Percentiles rank a stretch among this genome's conserved stretches.
Conservation (phyloP, 805 yeast species). For the Suhomyces prunicola region DNA sequence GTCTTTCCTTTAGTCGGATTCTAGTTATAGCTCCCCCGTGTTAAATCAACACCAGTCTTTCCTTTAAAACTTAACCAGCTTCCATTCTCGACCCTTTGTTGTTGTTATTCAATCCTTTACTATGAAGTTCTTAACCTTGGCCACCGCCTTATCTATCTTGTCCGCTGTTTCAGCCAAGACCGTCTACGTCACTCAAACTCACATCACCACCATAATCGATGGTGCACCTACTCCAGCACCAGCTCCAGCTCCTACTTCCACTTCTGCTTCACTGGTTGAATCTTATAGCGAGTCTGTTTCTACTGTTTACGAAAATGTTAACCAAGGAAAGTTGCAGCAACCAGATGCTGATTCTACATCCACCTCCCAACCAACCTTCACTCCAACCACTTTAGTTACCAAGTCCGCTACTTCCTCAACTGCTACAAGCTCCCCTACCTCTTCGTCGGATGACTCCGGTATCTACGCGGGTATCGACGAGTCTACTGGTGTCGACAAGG, state of each 20-base stretch:
- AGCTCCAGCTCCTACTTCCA: constrained; percentile 8
- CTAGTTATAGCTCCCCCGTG: background rate
- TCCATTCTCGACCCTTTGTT: background rate
- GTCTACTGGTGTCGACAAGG: constrained; percentile 15
- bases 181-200: constrained; percentile 26
- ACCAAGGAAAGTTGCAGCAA: constrained; percentile 3
- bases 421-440: constrained; percentile 17
- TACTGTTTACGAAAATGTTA: constrained; percentile 3
- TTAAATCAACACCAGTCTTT: constrained; percentile 1
- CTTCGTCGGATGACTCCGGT: constrained; percentile 14
- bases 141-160: constrained; percentile 20
- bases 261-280: constrained; percentile 3
- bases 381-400: constrained; percentile 11
- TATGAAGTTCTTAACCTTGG: constrained; percentile 22
- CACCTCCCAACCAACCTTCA: background rate
- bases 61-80: constrained; percentile 1
- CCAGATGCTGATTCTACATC: constrained; percentile 6
- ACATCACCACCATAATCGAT: constrained; percentile 22
- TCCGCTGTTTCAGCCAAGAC: constrained; percentile 21
- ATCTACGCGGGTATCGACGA: constrained; percentile 18
- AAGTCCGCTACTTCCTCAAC: constrained; percentile 11
- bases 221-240: constrained; percentile 13
- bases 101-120: constrained; percentile 2
- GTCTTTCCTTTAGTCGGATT: background rate
- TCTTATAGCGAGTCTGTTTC: background rate